Percentiles rank a stretch among this genome's conserved stretches.
These are phyloP conservation scores for Corchorus capsularis DNA, from an alignment of 345 rosid genomes.

Conservation along the genomic window DNA sequence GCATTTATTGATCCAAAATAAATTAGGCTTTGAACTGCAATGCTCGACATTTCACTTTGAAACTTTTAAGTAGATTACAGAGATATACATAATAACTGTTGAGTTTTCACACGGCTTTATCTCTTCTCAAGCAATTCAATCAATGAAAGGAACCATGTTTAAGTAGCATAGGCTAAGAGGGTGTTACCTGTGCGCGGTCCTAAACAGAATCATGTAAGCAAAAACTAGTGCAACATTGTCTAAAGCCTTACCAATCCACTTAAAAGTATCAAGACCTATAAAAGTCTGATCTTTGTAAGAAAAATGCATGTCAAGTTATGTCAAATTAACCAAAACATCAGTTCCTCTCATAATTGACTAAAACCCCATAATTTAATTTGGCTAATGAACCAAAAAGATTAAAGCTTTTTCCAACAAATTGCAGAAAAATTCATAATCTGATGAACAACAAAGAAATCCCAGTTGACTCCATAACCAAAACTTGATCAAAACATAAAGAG, in stretches of 20 bases:
- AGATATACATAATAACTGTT: neutral
- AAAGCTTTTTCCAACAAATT: neutral
- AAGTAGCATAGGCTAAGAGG: neutral
- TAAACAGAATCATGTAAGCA: neutral
- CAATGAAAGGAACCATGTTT: neutral
- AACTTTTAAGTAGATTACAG: neutral
- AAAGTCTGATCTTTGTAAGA: neutral
- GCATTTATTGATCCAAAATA: neutral
- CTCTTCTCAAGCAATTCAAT: neutral
- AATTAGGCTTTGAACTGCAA: neutral
- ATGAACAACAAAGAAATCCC: conserved; percentile 8
- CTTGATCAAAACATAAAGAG: neutral
- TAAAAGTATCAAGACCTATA: neutral
- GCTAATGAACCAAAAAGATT: neutral
- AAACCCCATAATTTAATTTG: neutral
- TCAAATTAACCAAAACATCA: neutral
- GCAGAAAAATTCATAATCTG: neutral
- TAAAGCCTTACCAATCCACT: neutral
- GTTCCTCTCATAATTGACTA: neutral
- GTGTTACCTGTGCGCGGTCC: neutral
- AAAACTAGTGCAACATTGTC: neutral
- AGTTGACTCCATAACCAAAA: conserved; percentile 13
- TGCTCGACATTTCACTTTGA: neutral
- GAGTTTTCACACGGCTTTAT: neutral
- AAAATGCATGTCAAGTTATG: neutral